Base-by-base conservation (phyloP, 148 eudicot genomes). In the Spergularia marina region DNA sequence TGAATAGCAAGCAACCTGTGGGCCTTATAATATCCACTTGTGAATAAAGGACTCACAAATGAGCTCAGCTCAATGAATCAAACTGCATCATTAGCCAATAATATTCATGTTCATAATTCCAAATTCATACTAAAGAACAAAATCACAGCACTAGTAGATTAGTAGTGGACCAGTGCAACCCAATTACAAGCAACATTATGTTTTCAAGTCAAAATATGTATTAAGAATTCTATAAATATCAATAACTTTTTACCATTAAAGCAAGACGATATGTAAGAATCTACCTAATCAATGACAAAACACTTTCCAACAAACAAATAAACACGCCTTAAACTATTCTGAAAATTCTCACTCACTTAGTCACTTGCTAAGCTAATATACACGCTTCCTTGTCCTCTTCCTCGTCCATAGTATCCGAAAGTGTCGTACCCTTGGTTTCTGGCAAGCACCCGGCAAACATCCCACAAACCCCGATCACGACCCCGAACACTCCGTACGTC, bases 401-500 rank as follows among this genome's bases (percentile, higher is more conserved):
- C 64, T 90, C 91, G 5, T 86, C 94, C 79, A 88, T 82, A 0
- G 90, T 88, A 71, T 90, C 94, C 56, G 77, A 73, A 17, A 76
- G 47, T 3, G 58, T 53, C 11, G 77, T 65, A 5, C 90, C 91
- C 77, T 73, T 88, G 1, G 91, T 90, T 62, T 90, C 90, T 9
- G 91, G 94, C 76, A 90, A 74, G 55, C 79, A 67, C 10, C 54
- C 56, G 0, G 84, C 88, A 8, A 79, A 72, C 70, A 85, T 4
- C 21, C 87, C 90, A 53, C 90, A 84, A 5, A 74, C 67, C 6
- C 59, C 79, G 12, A 86, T 86, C 52, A 81, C 73, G 39, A 86
- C 41, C 71, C 94, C 94, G 44, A 90, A 88, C 79, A 88, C 91
- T 17, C 88, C 87, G 18, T 86, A 89, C 0, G 88, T 81, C 16